These are phyloP conservation scores for Collybia mongolica DNA, from an alignment of 768 basidiomycete genomes.

Conservation along the genomic window DNA sequence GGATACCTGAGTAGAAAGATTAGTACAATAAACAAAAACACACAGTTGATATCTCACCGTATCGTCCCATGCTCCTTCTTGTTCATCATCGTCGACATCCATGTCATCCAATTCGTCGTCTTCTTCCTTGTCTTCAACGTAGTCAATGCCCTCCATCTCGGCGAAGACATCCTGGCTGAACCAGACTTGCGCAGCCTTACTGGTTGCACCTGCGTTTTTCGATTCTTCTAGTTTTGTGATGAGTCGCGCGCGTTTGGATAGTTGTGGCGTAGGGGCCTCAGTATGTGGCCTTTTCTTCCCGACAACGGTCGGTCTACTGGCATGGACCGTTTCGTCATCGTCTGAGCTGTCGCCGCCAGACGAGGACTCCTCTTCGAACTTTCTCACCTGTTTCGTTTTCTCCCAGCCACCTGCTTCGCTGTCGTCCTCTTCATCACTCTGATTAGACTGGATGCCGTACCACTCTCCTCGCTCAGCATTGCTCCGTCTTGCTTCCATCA, in stretches of 20 bases:
- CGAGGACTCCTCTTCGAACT: slow-evolving; percentile 42
- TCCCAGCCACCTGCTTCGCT: slow-evolving; percentile 63
- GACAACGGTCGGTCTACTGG: not conserved
- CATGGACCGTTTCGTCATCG: slow-evolving; percentile 38
- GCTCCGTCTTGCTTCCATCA: slow-evolving; percentile 71
- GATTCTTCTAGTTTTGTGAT: slow-evolving; percentile 45
- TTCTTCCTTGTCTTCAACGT: slow-evolving; percentile 22
- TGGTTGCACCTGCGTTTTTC: slow-evolving; percentile 29
- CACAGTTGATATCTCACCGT: slow-evolving; percentile 8
- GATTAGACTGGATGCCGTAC: slow-evolving; percentile 60
- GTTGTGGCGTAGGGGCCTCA: slow-evolving; percentile 19
- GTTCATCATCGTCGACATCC: slow-evolving; percentile 23
- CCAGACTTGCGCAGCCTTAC: slow-evolving; percentile 81
- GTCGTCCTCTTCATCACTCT: slow-evolving; percentile 38
- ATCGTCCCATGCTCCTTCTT: slow-evolving; percentile 16
- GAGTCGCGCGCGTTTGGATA: slow-evolving; percentile 52
- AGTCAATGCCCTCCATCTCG: slow-evolving; percentile 48
- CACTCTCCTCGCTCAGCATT: slow-evolving; percentile 80
- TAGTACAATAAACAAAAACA: not conserved
- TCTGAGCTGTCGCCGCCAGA: slow-evolving; percentile 56
- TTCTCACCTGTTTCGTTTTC: slow-evolving; percentile 61
- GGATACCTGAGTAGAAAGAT: slow-evolving; percentile 4
- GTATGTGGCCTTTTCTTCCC: slow-evolving; percentile 46
- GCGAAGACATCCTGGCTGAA: slow-evolving; percentile 93
- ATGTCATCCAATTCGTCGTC: slow-evolving; percentile 27